phyloP scores from a whole-genome alignment of 129 eudicot species.

The Pulicaria dysenterica region DNA sequence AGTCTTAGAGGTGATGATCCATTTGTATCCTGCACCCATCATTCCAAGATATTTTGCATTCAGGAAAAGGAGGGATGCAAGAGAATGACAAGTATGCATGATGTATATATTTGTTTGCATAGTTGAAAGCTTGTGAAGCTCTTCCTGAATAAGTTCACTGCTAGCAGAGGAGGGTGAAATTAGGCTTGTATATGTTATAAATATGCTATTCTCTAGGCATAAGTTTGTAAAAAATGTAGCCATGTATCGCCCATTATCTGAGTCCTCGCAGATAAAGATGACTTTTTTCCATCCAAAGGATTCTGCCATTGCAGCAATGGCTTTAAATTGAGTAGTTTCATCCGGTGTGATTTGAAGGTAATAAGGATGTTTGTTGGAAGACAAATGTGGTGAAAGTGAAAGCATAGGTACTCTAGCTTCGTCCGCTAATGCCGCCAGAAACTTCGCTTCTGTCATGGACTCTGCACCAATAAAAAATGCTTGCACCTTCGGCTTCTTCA shows the following conservation, averaged over 20 bases:
- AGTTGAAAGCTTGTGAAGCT: constrained; percentile 39
- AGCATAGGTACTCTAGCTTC: constrained; percentile 47
- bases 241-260: constrained; percentile 27
- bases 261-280: constrained; percentile 41
- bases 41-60: constrained; percentile 41
- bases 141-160: constrained; percentile 31
- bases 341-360: constrained; percentile 37
- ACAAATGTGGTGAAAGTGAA: constrained; percentile 38
- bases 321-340: constrained; percentile 44
- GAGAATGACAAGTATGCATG: constrained; percentile 40
- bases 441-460: constrained; percentile 33
- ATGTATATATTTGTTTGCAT: constrained; percentile 34
- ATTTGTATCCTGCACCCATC: constrained; percentile 56
- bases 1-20: constrained; percentile 53
- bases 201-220: constrained; percentile 26
- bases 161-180: constrained; percentile 34
- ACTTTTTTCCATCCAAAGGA: constrained; percentile 35
- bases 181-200: constrained; percentile 12
- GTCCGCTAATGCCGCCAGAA: constrained; percentile 31
- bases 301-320: constrained; percentile 35
- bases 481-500: constrained; percentile 36
- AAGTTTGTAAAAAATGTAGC: constrained; percentile 7
- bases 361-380: constrained; percentile 33
- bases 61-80: constrained; percentile 34
- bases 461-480: constrained; percentile 44